These are phyloP conservation scores for Saccharomycopsis hybrid DNA, from an alignment of 1,139 yeast genomes.

Conservation along the genomic window DNA sequence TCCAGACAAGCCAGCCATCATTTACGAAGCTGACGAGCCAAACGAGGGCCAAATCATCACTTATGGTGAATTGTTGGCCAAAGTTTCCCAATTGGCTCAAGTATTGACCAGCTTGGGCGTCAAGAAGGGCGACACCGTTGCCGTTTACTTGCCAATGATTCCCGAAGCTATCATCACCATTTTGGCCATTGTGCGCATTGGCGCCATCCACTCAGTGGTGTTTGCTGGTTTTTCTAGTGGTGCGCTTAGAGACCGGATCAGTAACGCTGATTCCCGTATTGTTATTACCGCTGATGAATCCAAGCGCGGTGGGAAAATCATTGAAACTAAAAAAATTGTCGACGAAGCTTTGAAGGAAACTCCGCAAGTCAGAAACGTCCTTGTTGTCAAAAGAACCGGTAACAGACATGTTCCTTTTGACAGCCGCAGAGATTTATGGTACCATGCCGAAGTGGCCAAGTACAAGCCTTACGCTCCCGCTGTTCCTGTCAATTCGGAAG, in stretches of 20 bases:
- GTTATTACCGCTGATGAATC: slow-evolving; percentile 96
- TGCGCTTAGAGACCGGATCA: slow-evolving; percentile 83
- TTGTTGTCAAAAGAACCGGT: slow-evolving; percentile 87
- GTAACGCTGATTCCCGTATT: slow-evolving; percentile 81
- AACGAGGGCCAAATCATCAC: slow-evolving; percentile 67
- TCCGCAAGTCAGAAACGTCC: slow-evolving; percentile 73
- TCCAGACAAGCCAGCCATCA: slow-evolving; percentile 85
- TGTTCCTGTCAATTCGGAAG: slow-evolving; percentile 82
- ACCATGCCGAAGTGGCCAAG: slow-evolving; percentile 83
- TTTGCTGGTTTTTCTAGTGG: slow-evolving; percentile 97
- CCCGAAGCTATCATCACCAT: slow-evolving; percentile 92
- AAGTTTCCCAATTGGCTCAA: slow-evolving; percentile 85
- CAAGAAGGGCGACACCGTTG: slow-evolving; percentile 90
- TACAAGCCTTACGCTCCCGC: slow-evolving; percentile 85
- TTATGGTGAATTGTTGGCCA: slow-evolving; percentile 78
- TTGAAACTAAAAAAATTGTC: slow-evolving; percentile 86
- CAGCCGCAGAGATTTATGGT: slow-evolving; percentile 74
- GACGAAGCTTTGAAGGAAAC: slow-evolving; percentile 83
- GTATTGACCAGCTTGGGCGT: slow-evolving; percentile 83
- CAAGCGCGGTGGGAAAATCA: slow-evolving; percentile 91
- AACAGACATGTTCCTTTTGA: slow-evolving; percentile 57
- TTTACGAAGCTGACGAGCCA: slow-evolving; percentile 95
- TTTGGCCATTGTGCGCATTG: slow-evolving; percentile 90
- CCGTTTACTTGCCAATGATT: slow-evolving; percentile 95
- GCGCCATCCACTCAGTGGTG: slow-evolving; percentile 94